Base-by-base conservation (phyloP, 2,329 filamentous ascomycete species). In the Tolypocladium tropicale region DNA sequence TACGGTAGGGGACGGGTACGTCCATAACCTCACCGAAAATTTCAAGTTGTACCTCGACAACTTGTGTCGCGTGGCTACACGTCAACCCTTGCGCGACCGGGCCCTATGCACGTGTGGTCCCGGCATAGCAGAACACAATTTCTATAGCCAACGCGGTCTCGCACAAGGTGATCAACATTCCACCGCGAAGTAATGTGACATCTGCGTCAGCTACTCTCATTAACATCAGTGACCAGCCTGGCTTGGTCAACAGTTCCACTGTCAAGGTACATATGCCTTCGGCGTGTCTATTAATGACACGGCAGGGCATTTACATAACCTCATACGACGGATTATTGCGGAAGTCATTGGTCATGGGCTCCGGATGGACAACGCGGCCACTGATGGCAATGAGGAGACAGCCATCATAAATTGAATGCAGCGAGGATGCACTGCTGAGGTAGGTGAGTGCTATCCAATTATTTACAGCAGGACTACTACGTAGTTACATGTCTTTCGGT, bases 1-100 rank as follows among this genome's bases (percentile, higher is more conserved):
- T 81, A 55, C 78, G 66, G 53, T 77, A 80, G 0, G 67, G 66
- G 14, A 66, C 58, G 4, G 75, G 70, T 7, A 81, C 75, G 60
- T 84, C 80, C 0, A 33, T 1, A 30, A 54, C 5, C 56, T 63
- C 1, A 59, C 65, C 2, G 50, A 52, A 6, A 54, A 55, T 21
- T 63, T 63, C 30, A 52, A 56, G 7, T 25, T 56, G 2, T 59
- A 60, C 11, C 33, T 63, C 6, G 57, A 56, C 9, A 56, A 30
- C 10, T 55, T 63, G 18, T 57, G 58, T 55, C 34, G 51, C 46
- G 60, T 58, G 23, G 54, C 56, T 2, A 39, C 34, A 25, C 53
- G 52, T 9, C 36, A 48, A n/a, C 50, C 3, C n/a, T 16, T 30
- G 9, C 16, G 25, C 43, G 30, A 14, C 16, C 14, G 18, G 6